phyloP scores from a whole-genome alignment of 164 flowering plant genomes.

The Magnolia kwangsiensis region DNA sequence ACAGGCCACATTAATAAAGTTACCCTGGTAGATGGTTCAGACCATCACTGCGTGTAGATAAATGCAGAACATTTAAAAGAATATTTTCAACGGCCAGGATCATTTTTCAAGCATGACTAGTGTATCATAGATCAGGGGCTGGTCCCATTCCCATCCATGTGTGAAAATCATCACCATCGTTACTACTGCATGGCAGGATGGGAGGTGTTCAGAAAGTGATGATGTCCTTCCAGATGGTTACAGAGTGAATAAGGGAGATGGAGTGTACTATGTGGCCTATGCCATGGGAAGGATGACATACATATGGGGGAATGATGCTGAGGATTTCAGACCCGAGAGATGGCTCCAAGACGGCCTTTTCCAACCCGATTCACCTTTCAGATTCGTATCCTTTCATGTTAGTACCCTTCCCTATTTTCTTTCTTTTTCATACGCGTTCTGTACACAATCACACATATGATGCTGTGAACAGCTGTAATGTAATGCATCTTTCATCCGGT shows the following conservation, averaged over 20 bases:
- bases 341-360: conserved; percentile 65
- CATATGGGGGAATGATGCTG: conserved; percentile 80
- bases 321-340: conserved; percentile 61
- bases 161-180: no score
- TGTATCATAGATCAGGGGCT: no score
- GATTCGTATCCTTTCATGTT: conserved; percentile 68
- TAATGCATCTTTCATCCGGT: no score
- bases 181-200: conserved; percentile 40
- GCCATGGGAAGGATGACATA: conserved; percentile 76
- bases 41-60: no score
- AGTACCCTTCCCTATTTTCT: conserved; percentile 8
- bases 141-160: no score
- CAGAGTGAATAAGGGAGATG: conserved; percentile 58
- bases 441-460: no score
- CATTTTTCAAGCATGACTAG: no score
- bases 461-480: no score
- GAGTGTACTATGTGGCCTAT: conserved; percentile 49
- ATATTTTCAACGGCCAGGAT: no score
- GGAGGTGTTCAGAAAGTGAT: conserved; percentile 44
- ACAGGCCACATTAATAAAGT: no score
- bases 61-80: no score
- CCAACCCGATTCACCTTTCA: conserved; percentile 64
- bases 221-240: conserved; percentile 77
- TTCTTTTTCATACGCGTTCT: not conserved
- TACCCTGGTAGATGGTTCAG: no score